Evolutionary conservation across 192 early-diverging fungal species (phyloP).

Genomic region (Mortierella antarctica): DNA sequence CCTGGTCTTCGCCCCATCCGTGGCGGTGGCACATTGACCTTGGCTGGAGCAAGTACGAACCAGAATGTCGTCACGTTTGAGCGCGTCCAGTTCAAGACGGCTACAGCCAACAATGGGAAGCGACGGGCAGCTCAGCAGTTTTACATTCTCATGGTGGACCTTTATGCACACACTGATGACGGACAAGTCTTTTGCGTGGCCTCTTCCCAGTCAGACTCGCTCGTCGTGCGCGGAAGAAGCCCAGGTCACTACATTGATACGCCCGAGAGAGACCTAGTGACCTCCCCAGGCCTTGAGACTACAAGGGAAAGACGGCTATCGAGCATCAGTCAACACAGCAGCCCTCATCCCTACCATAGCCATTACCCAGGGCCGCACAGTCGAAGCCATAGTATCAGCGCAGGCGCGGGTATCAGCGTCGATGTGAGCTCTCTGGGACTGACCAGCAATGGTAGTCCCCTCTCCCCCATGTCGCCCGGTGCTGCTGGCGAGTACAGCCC

Average conservation of each 20-base stretch:
- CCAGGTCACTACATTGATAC: conserved; percentile 88
- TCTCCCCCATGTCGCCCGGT: conserved; percentile 39
- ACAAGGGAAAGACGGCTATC: conserved; percentile 30
- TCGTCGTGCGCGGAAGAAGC: conserved; percentile 90
- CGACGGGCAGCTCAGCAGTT: conserved; percentile 93
- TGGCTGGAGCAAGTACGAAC: conserved; percentile 10
- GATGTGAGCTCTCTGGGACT: conserved; percentile 19
- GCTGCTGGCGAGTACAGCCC: conserved; percentile 20
- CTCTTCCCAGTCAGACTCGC: conserved; percentile 68
- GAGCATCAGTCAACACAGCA: conserved; percentile 22
- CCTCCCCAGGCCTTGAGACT: neutral
- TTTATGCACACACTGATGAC: conserved; percentile 74
- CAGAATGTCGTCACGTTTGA: conserved; percentile 80
- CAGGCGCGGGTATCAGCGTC: conserved; percentile 40
- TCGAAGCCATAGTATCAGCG: conserved; percentile 49
- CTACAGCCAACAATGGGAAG: conserved; percentile 93
- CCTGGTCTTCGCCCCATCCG: conserved; percentile 64
- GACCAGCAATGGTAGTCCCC: conserved; percentile 14
- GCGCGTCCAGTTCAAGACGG: conserved; percentile 93
- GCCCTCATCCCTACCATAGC: conserved; percentile 26
- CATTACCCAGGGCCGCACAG: conserved; percentile 20
- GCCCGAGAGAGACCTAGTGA: conserved; percentile 25
- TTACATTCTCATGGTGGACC: conserved; percentile 76
- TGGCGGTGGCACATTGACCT: conserved; percentile 62
- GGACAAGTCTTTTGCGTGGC: conserved; percentile 66